Evolutionary conservation across 495 filamentous ascomycete genomes (phyloP).

Genomic region (Xylaria castorea): DNA sequence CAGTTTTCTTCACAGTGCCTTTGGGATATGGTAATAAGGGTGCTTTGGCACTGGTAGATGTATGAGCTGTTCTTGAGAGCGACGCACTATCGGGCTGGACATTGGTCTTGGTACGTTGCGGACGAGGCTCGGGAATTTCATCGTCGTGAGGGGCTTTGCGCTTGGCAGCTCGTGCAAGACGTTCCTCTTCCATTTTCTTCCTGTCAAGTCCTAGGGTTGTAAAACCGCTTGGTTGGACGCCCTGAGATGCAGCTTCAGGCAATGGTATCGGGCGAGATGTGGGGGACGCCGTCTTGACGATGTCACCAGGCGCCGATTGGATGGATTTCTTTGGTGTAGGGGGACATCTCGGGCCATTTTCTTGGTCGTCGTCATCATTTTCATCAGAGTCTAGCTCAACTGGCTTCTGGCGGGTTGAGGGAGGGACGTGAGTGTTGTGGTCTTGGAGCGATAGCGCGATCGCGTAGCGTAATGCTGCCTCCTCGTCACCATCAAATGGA

Average conservation of each 20-base stretch:
- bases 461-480: constrained; percentile 53
- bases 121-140: constrained; percentile 21
- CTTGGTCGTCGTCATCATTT: constrained; percentile 32
- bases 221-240: constrained; percentile 10
- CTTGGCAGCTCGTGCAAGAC: constrained; percentile 71
- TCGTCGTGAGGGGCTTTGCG: constrained; percentile 56
- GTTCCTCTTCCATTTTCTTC: constrained; percentile 85
- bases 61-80: background rate
- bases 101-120: constrained; percentile 39
- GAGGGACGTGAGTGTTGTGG: constrained; percentile 1
- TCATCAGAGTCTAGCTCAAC: constrained; percentile 36
- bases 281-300: background rate
- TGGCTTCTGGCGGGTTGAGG: constrained; percentile 22
- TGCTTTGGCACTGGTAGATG: constrained; percentile 16
- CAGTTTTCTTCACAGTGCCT: constrained; percentile 82
- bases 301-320: background rate
- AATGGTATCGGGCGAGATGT: background rate
- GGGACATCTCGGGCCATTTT: constrained; percentile 29
- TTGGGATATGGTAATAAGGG: constrained; percentile 63
- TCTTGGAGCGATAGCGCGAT: constrained; percentile 53
- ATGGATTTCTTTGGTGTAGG: constrained; percentile 21
- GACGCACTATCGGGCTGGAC: background rate
- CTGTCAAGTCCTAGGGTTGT: constrained; percentile 67
- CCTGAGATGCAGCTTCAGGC: background rate
- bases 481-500: constrained; percentile 46